Evolutionary conservation across 140 eudicot species (phyloP).

Genomic region (Senecio squalidus): DNA sequence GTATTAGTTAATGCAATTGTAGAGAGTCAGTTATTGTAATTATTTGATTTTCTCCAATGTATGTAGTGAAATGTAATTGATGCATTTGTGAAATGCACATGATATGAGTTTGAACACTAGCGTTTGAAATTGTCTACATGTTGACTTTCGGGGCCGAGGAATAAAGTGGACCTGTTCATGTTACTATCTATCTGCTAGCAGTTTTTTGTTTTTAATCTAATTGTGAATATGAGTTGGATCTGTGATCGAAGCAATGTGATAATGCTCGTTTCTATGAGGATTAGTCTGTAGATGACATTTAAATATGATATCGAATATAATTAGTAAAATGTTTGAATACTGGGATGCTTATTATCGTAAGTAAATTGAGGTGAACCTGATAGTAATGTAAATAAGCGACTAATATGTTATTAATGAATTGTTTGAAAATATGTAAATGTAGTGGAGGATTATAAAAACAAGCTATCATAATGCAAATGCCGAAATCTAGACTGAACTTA

Average conservation of each 20-base stretch:
- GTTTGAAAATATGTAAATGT: not conserved
- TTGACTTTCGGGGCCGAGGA: too few relatives aligned
- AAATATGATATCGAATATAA: not conserved
- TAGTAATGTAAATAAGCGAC: too few relatives aligned
- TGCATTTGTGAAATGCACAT: too few relatives aligned
- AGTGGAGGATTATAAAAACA: slow-evolving; percentile 5
- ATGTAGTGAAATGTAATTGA: too few relatives aligned
- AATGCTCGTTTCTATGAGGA: not conserved
- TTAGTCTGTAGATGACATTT: not conserved
- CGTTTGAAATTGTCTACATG: too few relatives aligned
- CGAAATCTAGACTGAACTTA: slow-evolving; percentile 49
- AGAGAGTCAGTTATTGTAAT: too few relatives aligned
- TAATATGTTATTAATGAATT: not conserved
- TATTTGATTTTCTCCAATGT: too few relatives aligned
- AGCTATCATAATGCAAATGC: slow-evolving; percentile 35
- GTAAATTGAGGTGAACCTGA: not conserved
- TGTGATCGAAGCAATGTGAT: not conserved
- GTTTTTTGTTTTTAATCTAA: too few relatives aligned
- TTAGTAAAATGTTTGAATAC: not conserved
- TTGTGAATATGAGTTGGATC: not conserved
- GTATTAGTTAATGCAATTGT: too few relatives aligned
- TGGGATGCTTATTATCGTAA: not conserved
- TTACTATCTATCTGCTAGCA: too few relatives aligned
- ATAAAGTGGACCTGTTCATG: too few relatives aligned
- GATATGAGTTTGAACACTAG: too few relatives aligned